Conservation (phyloP, 164 flowering plant genomes). For the Vitis rupestris region DNA sequence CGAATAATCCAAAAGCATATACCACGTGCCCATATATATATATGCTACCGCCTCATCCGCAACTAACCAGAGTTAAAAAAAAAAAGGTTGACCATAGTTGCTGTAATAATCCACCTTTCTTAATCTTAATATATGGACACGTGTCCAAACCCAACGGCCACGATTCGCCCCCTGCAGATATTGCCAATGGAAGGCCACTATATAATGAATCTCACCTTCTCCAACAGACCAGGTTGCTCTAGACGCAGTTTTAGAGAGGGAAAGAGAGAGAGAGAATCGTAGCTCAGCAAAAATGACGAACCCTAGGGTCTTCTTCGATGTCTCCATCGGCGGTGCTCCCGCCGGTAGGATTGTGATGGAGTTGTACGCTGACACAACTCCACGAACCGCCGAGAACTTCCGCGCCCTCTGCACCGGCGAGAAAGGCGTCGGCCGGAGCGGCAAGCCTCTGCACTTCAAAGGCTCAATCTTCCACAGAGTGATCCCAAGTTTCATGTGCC, state of each 20-base stretch:
- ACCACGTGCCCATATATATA: background rate
- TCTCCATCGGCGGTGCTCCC: slow-evolving; percentile 58
- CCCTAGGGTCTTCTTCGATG: slow-evolving; percentile 83
- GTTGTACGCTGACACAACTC: slow-evolving; percentile 60
- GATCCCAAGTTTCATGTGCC: slow-evolving; percentile 75
- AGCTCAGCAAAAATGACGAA: slow-evolving; percentile 38
- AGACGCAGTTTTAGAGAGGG: too few species aligned
- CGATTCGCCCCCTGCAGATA: background rate
- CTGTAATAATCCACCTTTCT: too few species aligned
- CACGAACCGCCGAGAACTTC: slow-evolving; percentile 78
- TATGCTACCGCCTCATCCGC: background rate
- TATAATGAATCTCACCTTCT: slow-evolving; percentile 5
- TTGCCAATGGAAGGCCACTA: slow-evolving; percentile 4
- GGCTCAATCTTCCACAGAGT: slow-evolving; percentile 74
- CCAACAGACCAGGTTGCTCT: background rate
- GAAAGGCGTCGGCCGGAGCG: slow-evolving; percentile 61
- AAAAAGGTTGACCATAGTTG: background rate
- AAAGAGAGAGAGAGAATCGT: background rate
- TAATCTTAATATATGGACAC: slow-evolving; percentile 5
- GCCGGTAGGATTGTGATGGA: slow-evolving; percentile 79
- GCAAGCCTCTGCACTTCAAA: slow-evolving; percentile 83
- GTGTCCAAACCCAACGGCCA: slow-evolving; percentile 16
- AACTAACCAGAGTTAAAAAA: background rate
- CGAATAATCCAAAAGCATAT: slow-evolving; percentile 2
- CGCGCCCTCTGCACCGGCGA: slow-evolving; percentile 90